Conservation (phyloP, 768 basidiomycete species). For the Polyporus arcularius region DNA sequence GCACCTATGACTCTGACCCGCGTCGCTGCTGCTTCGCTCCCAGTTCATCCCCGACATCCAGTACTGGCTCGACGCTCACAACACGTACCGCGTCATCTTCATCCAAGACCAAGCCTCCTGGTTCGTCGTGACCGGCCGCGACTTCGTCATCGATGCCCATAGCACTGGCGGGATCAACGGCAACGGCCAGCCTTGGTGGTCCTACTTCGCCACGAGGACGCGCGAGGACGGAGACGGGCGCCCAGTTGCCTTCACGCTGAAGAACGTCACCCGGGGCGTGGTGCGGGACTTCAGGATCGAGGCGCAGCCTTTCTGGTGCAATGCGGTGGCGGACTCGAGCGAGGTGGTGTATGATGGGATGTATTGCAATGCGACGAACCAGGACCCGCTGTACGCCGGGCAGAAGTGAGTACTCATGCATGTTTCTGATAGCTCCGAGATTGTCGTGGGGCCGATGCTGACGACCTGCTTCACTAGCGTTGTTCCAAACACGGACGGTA, state of each 20-base stretch:
- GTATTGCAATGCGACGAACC: conserved; percentile 59
- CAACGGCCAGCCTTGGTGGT: conserved; percentile 66
- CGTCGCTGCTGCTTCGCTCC: neutral
- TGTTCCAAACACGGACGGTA: conserved; percentile 64
- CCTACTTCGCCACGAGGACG: conserved; percentile 45
- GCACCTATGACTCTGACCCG: too few species aligned
- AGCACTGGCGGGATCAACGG: conserved; percentile 58
- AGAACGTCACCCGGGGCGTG: conserved; percentile 42
- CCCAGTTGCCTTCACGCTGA: conserved; percentile 56
- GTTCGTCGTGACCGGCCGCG: conserved; percentile 59
- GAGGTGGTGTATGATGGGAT: conserved; percentile 58
- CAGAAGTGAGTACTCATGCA: conserved; percentile 41
- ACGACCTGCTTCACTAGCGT: conserved; percentile 33
- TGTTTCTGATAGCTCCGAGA: neutral
- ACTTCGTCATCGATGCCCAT: conserved; percentile 59
- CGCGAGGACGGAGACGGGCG: conserved; percentile 57
- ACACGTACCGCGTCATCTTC: conserved; percentile 61
- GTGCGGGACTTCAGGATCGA: conserved; percentile 54
- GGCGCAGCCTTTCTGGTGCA: conserved; percentile 64
- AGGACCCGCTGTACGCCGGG: conserved; percentile 49
- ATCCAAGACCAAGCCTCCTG: conserved; percentile 67
- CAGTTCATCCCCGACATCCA: conserved; percentile 57
- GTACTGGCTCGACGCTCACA: conserved; percentile 55
- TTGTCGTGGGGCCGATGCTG: conserved; percentile 13
- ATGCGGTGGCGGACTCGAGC: conserved; percentile 50